phyloP scores from a whole-genome alignment of 2,329 filamentous ascomycete species.

The Sporothrix mexicana region DNA sequence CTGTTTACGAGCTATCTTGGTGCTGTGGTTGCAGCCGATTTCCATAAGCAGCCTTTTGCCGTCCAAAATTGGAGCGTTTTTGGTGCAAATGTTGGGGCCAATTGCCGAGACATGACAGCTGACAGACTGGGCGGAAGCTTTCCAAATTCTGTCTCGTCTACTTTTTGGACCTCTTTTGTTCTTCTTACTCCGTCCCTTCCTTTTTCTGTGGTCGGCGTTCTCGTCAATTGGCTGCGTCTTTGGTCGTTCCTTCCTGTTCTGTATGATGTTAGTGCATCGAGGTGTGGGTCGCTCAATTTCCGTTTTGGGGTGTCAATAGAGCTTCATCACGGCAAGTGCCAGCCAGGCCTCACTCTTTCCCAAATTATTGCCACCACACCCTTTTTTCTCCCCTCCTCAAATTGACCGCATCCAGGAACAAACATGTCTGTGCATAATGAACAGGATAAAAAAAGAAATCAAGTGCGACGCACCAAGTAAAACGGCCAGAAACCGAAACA shows the following conservation, averaged over 20 bases:
- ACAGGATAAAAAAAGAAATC: conserved; percentile 2
- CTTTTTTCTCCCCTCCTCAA: not conserved
- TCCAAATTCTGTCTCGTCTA: not conserved
- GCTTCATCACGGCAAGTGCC: conserved; percentile 33
- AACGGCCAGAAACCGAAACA: not conserved
- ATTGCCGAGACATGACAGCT: not conserved
- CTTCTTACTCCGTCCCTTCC: not conserved
- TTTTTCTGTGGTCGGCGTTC: not conserved
- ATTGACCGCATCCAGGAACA: conserved; percentile 20
- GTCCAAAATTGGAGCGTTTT: not conserved
- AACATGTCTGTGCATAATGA: not conserved
- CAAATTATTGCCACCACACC: conserved; percentile 19
- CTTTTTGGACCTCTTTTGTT: not conserved
- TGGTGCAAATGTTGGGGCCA: not conserved
- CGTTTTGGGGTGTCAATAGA: conserved; percentile 39
- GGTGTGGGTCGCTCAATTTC: conserved; percentile 31
- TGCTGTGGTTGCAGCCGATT: not conserved
- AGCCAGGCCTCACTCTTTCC: not conserved
- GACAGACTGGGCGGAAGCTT: not conserved
- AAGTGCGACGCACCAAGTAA: not conserved
- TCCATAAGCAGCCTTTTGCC: conserved; percentile 12
- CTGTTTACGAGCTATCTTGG: too few relatives aligned
- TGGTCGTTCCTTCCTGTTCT: not conserved
- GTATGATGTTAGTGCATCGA: not conserved
- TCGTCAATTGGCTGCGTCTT: not conserved